phyloP scores from a whole-genome alignment of 2,329 filamentous ascomycete species.

The Zarea fungicola region DNA sequence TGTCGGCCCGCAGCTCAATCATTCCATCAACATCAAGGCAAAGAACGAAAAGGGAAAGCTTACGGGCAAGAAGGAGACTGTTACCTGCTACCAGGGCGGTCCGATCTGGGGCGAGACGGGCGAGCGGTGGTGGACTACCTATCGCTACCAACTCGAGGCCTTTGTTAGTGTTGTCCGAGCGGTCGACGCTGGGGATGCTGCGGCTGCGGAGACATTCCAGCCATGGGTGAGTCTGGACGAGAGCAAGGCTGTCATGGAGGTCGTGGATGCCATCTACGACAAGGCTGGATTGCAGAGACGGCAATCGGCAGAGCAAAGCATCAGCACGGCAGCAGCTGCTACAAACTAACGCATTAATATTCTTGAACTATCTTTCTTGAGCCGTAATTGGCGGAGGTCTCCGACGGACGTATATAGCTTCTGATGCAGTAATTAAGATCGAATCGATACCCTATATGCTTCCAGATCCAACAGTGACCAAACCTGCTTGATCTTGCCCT shows the following conservation, averaged over 20 bases:
- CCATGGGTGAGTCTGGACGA: constrained; percentile 3
- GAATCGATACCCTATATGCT: constrained; percentile 17
- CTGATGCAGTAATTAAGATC: neutral
- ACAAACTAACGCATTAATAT: too few species aligned
- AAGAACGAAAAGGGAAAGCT: neutral
- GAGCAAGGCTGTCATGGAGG: constrained; percentile 1
- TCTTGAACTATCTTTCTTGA: too few species aligned
- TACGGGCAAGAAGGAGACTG: constrained; percentile 1
- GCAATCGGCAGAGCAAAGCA: too few species aligned
- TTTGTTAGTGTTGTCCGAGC: neutral
- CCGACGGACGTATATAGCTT: too few species aligned
- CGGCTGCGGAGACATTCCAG: neutral
- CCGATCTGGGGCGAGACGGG: constrained; percentile 3
- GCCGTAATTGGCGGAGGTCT: too few species aligned
- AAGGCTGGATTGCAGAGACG: neutral
- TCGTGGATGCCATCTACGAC: constrained; percentile 6
- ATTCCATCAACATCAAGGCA: neutral
- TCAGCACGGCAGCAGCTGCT: too few species aligned
- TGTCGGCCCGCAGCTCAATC: neutral
- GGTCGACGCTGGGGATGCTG: neutral
- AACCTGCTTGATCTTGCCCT: constrained; percentile 28
- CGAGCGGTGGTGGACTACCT: constrained; percentile 7
- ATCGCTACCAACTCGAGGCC: constrained; percentile 7
- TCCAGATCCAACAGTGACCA: constrained; percentile 30
- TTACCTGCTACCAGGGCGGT: neutral